These are phyloP conservation scores for Picea abies DNA, from an alignment of 83 land plant species.

Conservation along the genomic window DNA sequence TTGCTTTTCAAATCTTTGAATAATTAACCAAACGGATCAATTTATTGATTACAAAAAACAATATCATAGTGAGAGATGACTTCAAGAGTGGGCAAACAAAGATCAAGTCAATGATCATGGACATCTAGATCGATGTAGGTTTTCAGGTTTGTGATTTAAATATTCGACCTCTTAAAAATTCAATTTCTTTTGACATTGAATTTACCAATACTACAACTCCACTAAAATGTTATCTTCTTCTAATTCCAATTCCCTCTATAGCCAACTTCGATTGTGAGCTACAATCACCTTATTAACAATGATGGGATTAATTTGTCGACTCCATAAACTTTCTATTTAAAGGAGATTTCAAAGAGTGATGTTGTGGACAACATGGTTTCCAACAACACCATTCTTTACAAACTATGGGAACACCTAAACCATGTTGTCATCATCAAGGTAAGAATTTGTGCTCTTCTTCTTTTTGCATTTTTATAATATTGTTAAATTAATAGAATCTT, in stretches of 20 bases:
- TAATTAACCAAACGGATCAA: constrained; percentile 32
- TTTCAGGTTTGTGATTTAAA: constrained; percentile 27
- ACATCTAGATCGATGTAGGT: constrained; percentile 51
- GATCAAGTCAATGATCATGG: constrained; percentile 48
- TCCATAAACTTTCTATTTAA: constrained; percentile 46
- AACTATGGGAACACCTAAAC: constrained; percentile 46
- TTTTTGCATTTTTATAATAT: not conserved
- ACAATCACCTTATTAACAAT: constrained; percentile 53
- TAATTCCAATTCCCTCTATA: not conserved
- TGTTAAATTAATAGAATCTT: not conserved
- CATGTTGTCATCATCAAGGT: constrained; percentile 58
- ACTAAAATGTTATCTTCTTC: too few species aligned
- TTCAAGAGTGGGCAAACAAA: constrained; percentile 54
- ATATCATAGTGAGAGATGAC: constrained; percentile 45
- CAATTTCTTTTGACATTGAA: too few species aligned
- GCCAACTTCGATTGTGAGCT: constrained; percentile 52
- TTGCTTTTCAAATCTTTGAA: too few species aligned
- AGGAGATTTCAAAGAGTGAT: constrained; percentile 56
- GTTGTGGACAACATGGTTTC: constrained; percentile 59
- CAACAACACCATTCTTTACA: constrained; percentile 44
- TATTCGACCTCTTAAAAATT: too few species aligned
- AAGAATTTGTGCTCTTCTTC: not conserved
- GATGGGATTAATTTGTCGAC: constrained; percentile 53
- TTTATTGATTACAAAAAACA: constrained; percentile 25
- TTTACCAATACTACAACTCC: too few species aligned